phyloP scores from a whole-genome alignment of 148 eudicot species.

The Rhododendron simsii region DNA sequence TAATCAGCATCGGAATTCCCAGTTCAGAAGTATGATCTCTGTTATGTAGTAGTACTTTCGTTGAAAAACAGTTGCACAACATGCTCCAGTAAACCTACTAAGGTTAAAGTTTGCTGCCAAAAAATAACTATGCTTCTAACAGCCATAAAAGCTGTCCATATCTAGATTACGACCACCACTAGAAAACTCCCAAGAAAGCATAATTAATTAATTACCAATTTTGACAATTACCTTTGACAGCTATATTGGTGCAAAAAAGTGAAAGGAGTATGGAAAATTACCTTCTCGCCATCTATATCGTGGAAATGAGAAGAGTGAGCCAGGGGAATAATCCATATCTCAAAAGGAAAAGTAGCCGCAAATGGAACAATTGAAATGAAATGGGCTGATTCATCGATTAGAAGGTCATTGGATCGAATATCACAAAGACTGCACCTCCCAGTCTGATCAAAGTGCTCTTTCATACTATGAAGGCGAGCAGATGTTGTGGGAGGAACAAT shows the following conservation, averaged over 20 bases:
- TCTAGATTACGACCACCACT: not conserved
- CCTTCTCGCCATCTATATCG: conserved; percentile 68
- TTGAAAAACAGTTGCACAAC: not conserved
- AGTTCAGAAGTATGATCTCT: not conserved
- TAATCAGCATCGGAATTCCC: not conserved
- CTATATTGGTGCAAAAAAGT: not conserved
- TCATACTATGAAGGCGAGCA: conserved; percentile 69
- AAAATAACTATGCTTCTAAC: not conserved
- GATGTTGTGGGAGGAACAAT: conserved; percentile 58
- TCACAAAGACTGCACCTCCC: conserved; percentile 82
- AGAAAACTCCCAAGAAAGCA: not conserved
- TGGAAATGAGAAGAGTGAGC: conserved; percentile 79
- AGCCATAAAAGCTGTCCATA: not conserved
- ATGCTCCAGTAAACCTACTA: not conserved
- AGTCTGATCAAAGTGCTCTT: conserved; percentile 58
- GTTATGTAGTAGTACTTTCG: not conserved
- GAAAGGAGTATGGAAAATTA: conserved; percentile 19
- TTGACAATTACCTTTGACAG: not conserved
- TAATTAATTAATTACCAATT: not conserved
- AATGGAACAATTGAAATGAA: conserved; percentile 76
- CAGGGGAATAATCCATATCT: conserved; percentile 87
- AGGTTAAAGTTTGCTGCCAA: not conserved
- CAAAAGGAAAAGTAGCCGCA: conserved; percentile 88
- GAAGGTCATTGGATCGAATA: conserved; percentile 40
- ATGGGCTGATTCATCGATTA: conserved; percentile 56